Conservation (phyloP, 2,329 filamentous ascomycete genomes). For the Polytolypa hystricis region DNA sequence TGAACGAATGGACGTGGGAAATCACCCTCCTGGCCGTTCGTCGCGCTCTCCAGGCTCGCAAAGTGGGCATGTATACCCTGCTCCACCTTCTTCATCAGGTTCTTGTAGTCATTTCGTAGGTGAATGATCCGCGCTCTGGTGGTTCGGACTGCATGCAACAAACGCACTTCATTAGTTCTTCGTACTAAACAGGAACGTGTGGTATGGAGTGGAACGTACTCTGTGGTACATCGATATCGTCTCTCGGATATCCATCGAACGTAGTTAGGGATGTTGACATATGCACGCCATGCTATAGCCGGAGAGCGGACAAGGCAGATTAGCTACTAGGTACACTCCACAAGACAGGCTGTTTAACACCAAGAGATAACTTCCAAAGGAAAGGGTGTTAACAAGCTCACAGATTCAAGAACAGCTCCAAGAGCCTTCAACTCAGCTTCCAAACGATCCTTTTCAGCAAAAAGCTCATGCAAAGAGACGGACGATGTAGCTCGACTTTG, state of each 20-base stretch:
- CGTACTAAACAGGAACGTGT: too few species aligned
- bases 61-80: slow-evolving; percentile 82
- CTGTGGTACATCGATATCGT: slow-evolving; percentile 90
- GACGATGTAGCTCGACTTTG: slow-evolving; percentile 52
- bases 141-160: slow-evolving; percentile 62
- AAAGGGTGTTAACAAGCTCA: slow-evolving; percentile 34
- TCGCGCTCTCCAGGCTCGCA: slow-evolving; percentile 52
- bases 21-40: slow-evolving; percentile 25
- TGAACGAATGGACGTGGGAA: slow-evolving; percentile 9
- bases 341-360: too few species aligned
- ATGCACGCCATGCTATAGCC: slow-evolving; percentile 69
- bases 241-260: slow-evolving; percentile 80
- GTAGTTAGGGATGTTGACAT: slow-evolving; percentile 87
- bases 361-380: too few species aligned
- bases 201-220: slow-evolving; percentile 44
- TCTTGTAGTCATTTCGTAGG: slow-evolving; percentile 87
- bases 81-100: slow-evolving; percentile 73
- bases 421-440: slow-evolving; percentile 81
- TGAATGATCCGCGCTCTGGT: slow-evolving; percentile 81
- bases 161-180: neutral
- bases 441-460: slow-evolving; percentile 69
- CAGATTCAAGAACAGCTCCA: slow-evolving; percentile 76
- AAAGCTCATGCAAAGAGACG: slow-evolving; percentile 66
- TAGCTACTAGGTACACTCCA: too few species aligned
- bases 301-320: slow-evolving; percentile 1